phyloP scores from a whole-genome alignment of 805 yeast species.

The Myxozyma vanderwaltii region DNA sequence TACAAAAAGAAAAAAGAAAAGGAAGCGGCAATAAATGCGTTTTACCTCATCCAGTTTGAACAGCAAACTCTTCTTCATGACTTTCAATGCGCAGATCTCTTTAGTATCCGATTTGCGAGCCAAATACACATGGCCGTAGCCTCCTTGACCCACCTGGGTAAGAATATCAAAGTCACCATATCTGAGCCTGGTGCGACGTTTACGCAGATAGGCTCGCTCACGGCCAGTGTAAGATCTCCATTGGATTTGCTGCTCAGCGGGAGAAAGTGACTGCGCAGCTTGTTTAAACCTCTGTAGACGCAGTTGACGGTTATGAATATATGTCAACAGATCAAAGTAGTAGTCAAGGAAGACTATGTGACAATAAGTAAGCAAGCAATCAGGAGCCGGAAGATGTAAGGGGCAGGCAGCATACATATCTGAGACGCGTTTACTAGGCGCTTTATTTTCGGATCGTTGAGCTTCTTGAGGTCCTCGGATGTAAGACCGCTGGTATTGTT shows the following conservation, averaged over 20 bases:
- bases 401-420: slow-evolving; percentile 22
- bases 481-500: slow-evolving; percentile 3
- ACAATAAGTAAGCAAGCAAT: too few relatives aligned
- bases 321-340: slow-evolving; percentile 94
- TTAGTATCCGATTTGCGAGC: slow-evolving; percentile 92
- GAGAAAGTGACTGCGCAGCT: slow-evolving; percentile 44
- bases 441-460: slow-evolving; percentile 73
- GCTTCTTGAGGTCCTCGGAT: slow-evolving; percentile 46
- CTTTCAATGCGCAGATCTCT: slow-evolving; percentile 93
- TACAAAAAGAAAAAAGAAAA: too few relatives aligned
- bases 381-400: background rate
- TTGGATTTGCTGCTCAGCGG: slow-evolving; percentile 53
- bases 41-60: slow-evolving; percentile 76
- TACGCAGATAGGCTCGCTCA: slow-evolving; percentile 81
- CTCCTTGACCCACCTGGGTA: slow-evolving; percentile 99
- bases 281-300: slow-evolving; percentile 71
- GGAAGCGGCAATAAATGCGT: background rate
- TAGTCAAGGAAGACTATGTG: slow-evolving; percentile 82
- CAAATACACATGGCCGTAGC: slow-evolving; percentile 97
- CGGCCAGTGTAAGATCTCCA: slow-evolving; percentile 82
- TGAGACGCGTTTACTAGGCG: slow-evolving; percentile 89
- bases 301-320: slow-evolving; percentile 82
- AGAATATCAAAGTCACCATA: slow-evolving; percentile 95
- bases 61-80: slow-evolving; percentile 80
- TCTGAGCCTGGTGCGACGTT: slow-evolving; percentile 86